Evolutionary conservation across 352 stramenopile genomes (phyloP), one percentile per base, ranked within the genome.

Genomic region (Phytopythium sindhum): DNA sequence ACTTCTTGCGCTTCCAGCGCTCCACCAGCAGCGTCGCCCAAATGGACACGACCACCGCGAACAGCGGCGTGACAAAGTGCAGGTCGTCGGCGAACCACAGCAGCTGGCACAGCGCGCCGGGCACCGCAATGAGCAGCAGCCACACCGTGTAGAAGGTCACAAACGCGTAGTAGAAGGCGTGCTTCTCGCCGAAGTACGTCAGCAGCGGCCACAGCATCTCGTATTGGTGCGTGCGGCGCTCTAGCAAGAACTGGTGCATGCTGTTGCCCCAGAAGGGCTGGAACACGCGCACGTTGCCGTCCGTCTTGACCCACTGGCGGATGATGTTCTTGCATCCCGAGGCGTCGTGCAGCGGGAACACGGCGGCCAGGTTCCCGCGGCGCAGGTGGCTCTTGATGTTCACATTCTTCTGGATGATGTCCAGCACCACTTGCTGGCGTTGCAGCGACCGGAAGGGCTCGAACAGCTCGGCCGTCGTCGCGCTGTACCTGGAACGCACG

Each of bases 1-100:
- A 86, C 42, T 88, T 74, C 65, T 97, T 95, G 44, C 89, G 89
- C 64, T 97, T 97, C 90, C 90, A 97, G 19, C 81, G 83, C 72
- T 97, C 89, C 9, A 97, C 78, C 56, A 97, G 65, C 5, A 95
- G 61, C 47, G 91, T 93, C 5, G 84, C 84, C 89, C 88, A 96
- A 56, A 97, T 78, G 42, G 78, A 84, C 28, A 97, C 87, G 24
- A 95, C 74, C 41, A 97, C 70, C 0, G 78, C 78, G 44, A 90
- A 88, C 4, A 89, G 57, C 35, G 75, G 80, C 19, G 79, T 66
- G 4, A 81, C 60, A 56, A 74, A 88, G 28, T 47, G 66, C 1
- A 74, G 48, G 24, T 64, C 54, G 19, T 69, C 65, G 0, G 70
- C 51, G 1, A 80, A 69, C 72, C 68, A 81, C 0, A 87, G 65